Evolutionary conservation across 176 grass and related monocot genomes (phyloP).

Genomic region (Carex parvula): DNA sequence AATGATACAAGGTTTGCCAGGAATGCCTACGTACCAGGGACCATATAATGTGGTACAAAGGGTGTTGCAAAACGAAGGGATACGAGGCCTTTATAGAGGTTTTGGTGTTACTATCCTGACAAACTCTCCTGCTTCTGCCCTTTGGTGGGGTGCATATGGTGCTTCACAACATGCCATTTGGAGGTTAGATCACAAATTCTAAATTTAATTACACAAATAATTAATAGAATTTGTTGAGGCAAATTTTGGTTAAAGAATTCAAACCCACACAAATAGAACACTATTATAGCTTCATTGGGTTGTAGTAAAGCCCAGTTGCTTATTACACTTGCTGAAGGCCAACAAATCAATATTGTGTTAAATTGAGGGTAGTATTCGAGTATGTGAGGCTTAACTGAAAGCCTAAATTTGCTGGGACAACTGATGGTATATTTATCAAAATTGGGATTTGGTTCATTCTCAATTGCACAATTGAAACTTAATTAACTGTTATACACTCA

Average conservation of each 20-base stretch:
- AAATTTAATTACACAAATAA: constrained; percentile 4
- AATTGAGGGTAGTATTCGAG: not conserved
- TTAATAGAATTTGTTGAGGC: not conserved
- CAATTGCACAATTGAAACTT: not conserved
- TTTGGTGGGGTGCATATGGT: constrained; percentile 96
- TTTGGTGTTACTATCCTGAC: constrained; percentile 87
- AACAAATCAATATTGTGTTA: not conserved
- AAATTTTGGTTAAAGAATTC: not conserved
- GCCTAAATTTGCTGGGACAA: not conserved
- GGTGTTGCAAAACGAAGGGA: constrained; percentile 64
- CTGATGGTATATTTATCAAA: not conserved
- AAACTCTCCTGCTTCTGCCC: constrained; percentile 88
- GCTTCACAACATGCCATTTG: constrained; percentile 87
- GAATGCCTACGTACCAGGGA: constrained; percentile 64
- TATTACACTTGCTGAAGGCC: not conserved
- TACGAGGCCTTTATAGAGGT: constrained; percentile 80
- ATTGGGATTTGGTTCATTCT: not conserved
- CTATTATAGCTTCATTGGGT: not conserved
- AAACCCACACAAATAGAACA: not conserved
- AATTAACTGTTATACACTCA: not conserved
- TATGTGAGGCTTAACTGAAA: not conserved
- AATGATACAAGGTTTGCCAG: constrained; percentile 92
- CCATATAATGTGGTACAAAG: constrained; percentile 70
- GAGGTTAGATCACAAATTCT: constrained; percentile 39
- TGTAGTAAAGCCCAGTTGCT: not conserved